phyloP scores from a whole-genome alignment of 2,329 filamentous ascomycete genomes.

The Microcyclosporella mali region DNA sequence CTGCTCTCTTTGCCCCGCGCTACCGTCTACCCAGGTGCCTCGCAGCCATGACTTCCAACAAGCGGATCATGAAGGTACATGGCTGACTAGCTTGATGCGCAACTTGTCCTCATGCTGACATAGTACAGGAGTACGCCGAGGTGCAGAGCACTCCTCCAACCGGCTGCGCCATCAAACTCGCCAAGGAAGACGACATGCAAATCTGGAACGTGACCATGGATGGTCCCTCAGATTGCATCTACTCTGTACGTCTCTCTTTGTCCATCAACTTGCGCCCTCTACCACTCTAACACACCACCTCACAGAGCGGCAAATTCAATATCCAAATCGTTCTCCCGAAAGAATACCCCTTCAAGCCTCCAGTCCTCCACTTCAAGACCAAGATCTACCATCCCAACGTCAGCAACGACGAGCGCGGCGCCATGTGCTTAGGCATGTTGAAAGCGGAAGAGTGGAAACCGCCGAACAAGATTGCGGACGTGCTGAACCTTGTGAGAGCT shows the following conservation, averaged over 20 bases:
- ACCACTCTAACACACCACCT: constrained; percentile 3
- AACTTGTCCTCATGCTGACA: constrained; percentile 5
- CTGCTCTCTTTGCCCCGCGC: no score
- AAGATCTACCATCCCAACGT: constrained; percentile 96
- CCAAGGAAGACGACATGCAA: constrained; percentile 59
- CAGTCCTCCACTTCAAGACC: constrained; percentile 70
- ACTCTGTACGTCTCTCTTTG: constrained; percentile 48
- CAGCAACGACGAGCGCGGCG: constrained; percentile 76
- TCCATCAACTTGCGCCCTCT: no score
- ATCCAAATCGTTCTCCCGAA: constrained; percentile 65
- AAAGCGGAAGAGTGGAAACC: constrained; percentile 91
- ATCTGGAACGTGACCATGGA: constrained; percentile 63
- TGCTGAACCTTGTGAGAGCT: constrained; percentile 69
- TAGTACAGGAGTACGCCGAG: constrained; percentile 54
- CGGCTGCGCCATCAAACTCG: constrained; percentile 52
- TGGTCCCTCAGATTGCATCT: constrained; percentile 59
- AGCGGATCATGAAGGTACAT: constrained; percentile 44
- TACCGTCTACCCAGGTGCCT: no score
- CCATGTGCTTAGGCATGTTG: constrained; percentile 78
- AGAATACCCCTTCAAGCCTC: constrained; percentile 88
- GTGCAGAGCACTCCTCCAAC: constrained; percentile 49
- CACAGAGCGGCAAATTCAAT: constrained; percentile 64
- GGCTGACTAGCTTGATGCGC: no score
- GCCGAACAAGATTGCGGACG: constrained; percentile 65
- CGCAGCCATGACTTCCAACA: constrained; percentile 32